Conservation (phyloP, 495 filamentous ascomycete species). For the Cudoniella acicularis region DNA sequence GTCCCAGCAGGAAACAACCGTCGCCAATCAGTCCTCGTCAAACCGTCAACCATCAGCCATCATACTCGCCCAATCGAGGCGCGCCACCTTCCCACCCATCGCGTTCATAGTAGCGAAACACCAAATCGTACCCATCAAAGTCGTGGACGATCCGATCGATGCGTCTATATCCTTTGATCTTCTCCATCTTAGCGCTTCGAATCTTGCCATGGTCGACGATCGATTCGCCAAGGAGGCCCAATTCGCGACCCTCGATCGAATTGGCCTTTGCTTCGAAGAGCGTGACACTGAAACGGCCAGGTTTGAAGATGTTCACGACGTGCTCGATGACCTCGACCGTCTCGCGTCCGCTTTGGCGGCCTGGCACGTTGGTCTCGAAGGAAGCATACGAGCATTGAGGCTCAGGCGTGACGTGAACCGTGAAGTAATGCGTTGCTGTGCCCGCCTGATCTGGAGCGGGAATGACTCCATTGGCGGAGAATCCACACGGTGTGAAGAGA, state of each 20-base stretch:
- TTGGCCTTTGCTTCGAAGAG: slow-evolving; percentile 85
- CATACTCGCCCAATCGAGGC: slow-evolving; percentile 26
- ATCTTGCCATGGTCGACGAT: slow-evolving; percentile 39
- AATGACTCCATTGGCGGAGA: slow-evolving; percentile 95
- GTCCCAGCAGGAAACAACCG: not conserved
- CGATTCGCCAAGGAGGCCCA: slow-evolving; percentile 29
- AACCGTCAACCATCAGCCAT: slow-evolving; percentile 2
- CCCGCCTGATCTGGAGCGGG: slow-evolving; percentile 65
- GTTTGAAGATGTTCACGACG: slow-evolving; percentile 92
- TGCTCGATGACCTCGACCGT: slow-evolving; percentile 89
- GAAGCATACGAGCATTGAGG: slow-evolving; percentile 97
- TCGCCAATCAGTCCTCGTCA: not conserved
- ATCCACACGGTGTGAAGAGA: slow-evolving; percentile 95
- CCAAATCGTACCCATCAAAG: slow-evolving; percentile 93
- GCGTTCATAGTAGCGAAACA: slow-evolving; percentile 95
- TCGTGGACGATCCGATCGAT: slow-evolving; percentile 97
- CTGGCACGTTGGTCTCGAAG: slow-evolving; percentile 98
- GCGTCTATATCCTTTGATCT: slow-evolving; percentile 80
- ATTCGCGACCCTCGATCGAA: slow-evolving; percentile 32
- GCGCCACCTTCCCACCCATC: slow-evolving; percentile 64
- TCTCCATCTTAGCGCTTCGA: slow-evolving; percentile 70
- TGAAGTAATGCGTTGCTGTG: slow-evolving; percentile 86
- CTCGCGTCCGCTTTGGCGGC: slow-evolving; percentile 78
- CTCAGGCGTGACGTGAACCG: slow-evolving; percentile 97
- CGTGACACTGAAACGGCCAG: slow-evolving; percentile 94